A percentile compares a stretch with the other conserved stretches of the same genome.
Evolutionary conservation across 83 land plant genomes (phyloP).

Genomic region (Picea abies): DNA sequence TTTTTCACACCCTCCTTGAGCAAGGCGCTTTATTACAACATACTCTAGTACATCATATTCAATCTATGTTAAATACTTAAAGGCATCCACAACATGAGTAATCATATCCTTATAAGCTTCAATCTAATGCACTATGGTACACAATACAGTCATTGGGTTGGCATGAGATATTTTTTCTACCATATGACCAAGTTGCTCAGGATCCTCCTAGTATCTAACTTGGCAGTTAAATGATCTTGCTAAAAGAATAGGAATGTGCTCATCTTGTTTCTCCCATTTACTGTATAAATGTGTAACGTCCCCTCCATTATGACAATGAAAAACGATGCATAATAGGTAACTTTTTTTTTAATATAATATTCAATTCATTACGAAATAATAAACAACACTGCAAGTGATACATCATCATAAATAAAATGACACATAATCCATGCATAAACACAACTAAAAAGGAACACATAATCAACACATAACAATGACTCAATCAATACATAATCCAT

Average conservation of each 20-base stretch:
- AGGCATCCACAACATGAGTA: conserved; percentile 99
- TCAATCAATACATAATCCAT: too few species aligned
- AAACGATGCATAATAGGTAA: too few species aligned
- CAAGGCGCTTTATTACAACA: conserved; percentile 96
- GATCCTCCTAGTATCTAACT: conserved; percentile 97
- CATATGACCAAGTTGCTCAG: conserved; percentile 96
- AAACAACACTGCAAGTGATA: too few species aligned
- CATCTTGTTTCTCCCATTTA: conserved; percentile 99
- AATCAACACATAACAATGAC: too few species aligned
- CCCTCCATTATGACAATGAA: too few species aligned
- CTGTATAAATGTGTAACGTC: conserved; percentile 43
- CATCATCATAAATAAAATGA: too few species aligned
- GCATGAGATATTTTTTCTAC: conserved; percentile 98
- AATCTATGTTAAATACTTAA: conserved; percentile 99
- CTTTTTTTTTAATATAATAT: too few species aligned
- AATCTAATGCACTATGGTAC: conserved; percentile 99
- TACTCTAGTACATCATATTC: conserved; percentile 98
- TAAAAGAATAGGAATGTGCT: conserved; percentile 76
- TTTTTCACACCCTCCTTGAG: conserved; percentile 97
- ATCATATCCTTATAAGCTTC: conserved; percentile 99
- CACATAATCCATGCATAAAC: too few species aligned
- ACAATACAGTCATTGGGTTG: conserved; percentile 98
- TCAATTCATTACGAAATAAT: too few species aligned
- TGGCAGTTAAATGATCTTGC: conserved; percentile 91
- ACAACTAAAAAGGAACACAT: too few species aligned